Conservation (phyloP, 2,329 filamentous ascomycete species). For the Monilinia fructigena region DNA sequence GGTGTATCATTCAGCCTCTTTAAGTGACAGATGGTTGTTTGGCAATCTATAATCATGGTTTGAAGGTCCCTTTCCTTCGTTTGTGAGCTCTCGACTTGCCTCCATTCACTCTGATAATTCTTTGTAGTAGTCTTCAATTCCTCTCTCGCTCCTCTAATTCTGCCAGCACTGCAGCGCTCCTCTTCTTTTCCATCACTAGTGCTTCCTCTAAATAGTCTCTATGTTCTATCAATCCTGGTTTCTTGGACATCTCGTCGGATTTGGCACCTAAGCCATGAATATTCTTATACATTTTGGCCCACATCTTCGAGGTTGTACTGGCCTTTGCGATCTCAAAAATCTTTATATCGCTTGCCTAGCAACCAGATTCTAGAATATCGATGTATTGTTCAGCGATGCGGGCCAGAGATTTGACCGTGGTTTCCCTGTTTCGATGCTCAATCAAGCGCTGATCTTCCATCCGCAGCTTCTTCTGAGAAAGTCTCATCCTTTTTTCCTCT, state of each 20-base stretch:
- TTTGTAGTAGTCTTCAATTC: no score
- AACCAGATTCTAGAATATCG: neutral
- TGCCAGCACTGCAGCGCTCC: neutral
- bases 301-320: neutral
- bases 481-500: neutral
- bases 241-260: neutral
- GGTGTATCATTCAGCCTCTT: neutral
- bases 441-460: neutral
- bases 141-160: neutral
- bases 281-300: neutral
- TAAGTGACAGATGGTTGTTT: neutral
- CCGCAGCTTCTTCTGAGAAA: neutral
- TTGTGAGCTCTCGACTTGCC: neutral
- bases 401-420: neutral
- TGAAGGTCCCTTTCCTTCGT: neutral
- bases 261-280: neutral
- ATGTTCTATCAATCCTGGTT: neutral
- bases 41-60: neutral
- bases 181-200: conserved; percentile 1
- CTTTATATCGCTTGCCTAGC: neutral
- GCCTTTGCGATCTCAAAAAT: neutral
- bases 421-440: neutral
- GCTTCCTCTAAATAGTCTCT: neutral
- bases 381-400: neutral
- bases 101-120: conserved; percentile 5